phyloP scores from a whole-genome alignment of 139 green algal genomes.

The Diplosphaera chodatii region DNA sequence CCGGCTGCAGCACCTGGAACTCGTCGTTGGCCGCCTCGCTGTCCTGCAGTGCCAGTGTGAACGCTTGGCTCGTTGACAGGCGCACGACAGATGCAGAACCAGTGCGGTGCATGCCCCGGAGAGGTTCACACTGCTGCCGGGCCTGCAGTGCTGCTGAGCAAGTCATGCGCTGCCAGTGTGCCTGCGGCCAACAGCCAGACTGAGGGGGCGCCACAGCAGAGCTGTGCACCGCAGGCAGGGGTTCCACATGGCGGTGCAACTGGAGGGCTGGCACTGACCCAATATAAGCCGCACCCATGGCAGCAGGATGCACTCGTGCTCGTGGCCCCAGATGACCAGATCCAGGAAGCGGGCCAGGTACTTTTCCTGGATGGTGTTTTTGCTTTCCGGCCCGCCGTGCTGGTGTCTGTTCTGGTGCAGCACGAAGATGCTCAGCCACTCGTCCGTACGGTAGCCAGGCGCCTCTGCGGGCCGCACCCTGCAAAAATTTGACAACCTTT shows the following conservation, averaged over 20 bases:
- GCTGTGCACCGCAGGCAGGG: no score
- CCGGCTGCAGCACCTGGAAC: slow-evolving; percentile 81
- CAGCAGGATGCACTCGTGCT: slow-evolving; percentile 90
- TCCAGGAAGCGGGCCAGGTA: slow-evolving; percentile 87
- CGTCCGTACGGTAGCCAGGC: slow-evolving; percentile 12
- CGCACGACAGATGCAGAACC: no score
- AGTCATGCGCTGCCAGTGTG: no score
- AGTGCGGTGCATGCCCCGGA: no score
- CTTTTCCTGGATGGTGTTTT: slow-evolving; percentile 76
- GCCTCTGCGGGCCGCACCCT: slow-evolving; percentile 31
- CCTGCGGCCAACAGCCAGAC: no score
- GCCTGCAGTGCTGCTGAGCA: no score
- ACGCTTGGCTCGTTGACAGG: no score
- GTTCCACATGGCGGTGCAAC: no score
- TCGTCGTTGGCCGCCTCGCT: slow-evolving; percentile 9
- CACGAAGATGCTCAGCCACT: slow-evolving; percentile 94
- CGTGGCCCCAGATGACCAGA: slow-evolving; percentile 95
- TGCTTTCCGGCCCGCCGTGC: slow-evolving; percentile 45
- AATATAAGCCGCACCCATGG: slow-evolving; percentile 54
- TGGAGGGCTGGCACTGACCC: no score
- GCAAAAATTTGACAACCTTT: no score
- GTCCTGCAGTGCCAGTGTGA: slow-evolving; percentile 8
- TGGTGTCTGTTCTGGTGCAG: slow-evolving; percentile 92
- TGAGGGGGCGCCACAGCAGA: no score
- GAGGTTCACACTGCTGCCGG: no score